Base-by-base conservation (phyloP, 2,329 filamentous ascomycete genomes). In the Ophiostoma sp. region DNA sequence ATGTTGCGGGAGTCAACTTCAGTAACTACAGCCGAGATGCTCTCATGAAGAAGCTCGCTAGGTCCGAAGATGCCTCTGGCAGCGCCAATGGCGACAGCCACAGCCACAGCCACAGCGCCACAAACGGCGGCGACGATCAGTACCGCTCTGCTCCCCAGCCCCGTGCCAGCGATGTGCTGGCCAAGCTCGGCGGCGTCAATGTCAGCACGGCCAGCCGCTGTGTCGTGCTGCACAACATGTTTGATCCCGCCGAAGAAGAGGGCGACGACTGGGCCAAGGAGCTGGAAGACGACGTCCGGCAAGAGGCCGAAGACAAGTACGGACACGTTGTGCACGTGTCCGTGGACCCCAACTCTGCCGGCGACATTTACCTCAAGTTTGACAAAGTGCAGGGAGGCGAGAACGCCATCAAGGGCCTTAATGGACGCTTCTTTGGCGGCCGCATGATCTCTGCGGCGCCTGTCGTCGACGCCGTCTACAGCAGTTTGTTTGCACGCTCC, bases 301-400 rank as follows among this genome's bases (percentile, higher is more conserved):
- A 88, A 77, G 95, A 99, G 84, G 97, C 94, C 79, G 92, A 96
- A 83, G 86, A 89, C 76, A 96, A 95, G 85, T 99, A 98, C 84
- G 95, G 95, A 77, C 92, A 94, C 76, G 94, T 99, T 77, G 93
- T 98, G 80, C 95, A 99, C 87, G 96, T 98, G 81, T 88, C 93
- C 76, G 87, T 97, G 81, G 94, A 98, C 83, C 89, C 91, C 75
- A 96, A 96, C 82, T 95, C 93, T 67, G 88, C 91, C 80, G 95
- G 95, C 81, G 95, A 99, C 79, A 94, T 99, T 76, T 99, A 97
- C 81, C 89, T 99, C 80, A 99, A 99, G 81, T 99, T 99, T 83
- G 93, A 97, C 81, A 91, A 93, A 77, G 92, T 98, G 73, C 89
- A 94, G 79, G 94, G 94, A 76, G 94, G 94, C 79, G 93, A 97